Evolutionary conservation across 306 rosid species (phyloP).

Genomic region (Vachellia collinsii): DNA sequence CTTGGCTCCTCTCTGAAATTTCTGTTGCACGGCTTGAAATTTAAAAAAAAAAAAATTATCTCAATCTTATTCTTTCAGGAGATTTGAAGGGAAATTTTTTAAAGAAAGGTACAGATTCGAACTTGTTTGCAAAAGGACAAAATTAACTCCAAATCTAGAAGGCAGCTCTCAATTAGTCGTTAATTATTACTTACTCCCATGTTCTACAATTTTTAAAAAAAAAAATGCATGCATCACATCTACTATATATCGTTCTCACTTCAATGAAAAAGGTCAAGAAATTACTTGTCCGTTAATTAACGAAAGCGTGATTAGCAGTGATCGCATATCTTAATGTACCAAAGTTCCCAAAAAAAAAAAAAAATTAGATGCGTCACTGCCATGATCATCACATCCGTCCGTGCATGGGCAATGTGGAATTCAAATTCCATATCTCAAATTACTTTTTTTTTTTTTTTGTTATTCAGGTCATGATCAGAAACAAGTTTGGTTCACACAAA

Average conservation of each 20-base stretch:
- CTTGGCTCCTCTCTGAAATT: too few species aligned
- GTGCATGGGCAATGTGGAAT: slow-evolving; percentile 27
- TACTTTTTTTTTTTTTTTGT: not conserved
- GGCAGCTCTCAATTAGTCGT: not conserved
- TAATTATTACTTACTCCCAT: not conserved
- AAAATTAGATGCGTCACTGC: slow-evolving; percentile 29
- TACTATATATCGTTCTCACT: not conserved
- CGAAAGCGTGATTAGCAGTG: not conserved
- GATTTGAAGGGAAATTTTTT: not conserved
- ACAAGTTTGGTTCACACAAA: slow-evolving; percentile 31
- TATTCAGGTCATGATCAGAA: slow-evolving; percentile 4
- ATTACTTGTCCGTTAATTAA: slow-evolving; percentile 8
- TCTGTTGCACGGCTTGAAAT: too few species aligned
- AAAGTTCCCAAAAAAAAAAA: not conserved
- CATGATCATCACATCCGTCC: slow-evolving; percentile 23
- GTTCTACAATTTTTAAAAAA: not conserved
- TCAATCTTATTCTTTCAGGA: not conserved
- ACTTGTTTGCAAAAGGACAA: not conserved
- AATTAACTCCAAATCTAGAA: not conserved
- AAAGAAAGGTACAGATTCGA: slow-evolving; percentile 7
- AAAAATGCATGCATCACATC: not conserved
- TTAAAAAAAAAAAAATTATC: too few species aligned
- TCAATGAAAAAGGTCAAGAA: not conserved
- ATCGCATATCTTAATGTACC: not conserved
- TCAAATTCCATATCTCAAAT: not conserved